Percentiles rank a stretch among this genome's conserved stretches.
Evolutionary conservation across 2,329 filamentous ascomycete genomes (phyloP).

Genomic region (Metarhizium anisopliae): DNA sequence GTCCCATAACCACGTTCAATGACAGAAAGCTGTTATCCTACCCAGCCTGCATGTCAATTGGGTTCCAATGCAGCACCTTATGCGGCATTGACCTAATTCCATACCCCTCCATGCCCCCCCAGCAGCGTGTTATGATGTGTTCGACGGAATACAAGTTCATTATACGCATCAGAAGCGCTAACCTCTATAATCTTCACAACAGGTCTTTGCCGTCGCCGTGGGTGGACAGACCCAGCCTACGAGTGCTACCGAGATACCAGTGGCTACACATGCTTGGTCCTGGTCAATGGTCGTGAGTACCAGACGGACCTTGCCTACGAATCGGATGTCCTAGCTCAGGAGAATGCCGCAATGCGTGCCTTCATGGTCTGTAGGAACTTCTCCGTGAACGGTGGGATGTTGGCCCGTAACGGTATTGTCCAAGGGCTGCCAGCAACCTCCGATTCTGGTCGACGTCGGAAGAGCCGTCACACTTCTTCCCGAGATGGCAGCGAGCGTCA

Average conservation of each 20-base stretch:
- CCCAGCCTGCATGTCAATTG: conserved; percentile 14
- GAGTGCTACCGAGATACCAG: conserved; percentile 65
- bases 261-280: conserved; percentile 82
- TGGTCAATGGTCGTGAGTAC: conserved; percentile 95
- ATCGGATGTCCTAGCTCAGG: conserved; percentile 73
- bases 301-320: conserved; percentile 82
- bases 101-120: background rate
- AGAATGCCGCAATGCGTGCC: conserved; percentile 89
- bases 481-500: conserved; percentile 34
- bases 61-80: conserved; percentile 25
- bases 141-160: background rate
- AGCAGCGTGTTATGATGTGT: background rate
- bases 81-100: conserved; percentile 11
- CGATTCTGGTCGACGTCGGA: conserved; percentile 38
- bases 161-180: background rate
- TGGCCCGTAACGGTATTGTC: conserved; percentile 59
- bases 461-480: conserved; percentile 43
- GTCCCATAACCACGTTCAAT: background rate
- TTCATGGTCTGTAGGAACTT: conserved; percentile 98
- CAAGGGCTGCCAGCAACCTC: conserved; percentile 51
- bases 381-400: conserved; percentile 92
- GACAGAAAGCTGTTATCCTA: background rate
- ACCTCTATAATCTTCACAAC: background rate
- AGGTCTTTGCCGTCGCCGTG: conserved; percentile 92
- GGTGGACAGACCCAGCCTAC: conserved; percentile 87